Base-by-base conservation (phyloP, 2,329 filamentous ascomycete genomes). In the Penicillium sp. region DNA sequence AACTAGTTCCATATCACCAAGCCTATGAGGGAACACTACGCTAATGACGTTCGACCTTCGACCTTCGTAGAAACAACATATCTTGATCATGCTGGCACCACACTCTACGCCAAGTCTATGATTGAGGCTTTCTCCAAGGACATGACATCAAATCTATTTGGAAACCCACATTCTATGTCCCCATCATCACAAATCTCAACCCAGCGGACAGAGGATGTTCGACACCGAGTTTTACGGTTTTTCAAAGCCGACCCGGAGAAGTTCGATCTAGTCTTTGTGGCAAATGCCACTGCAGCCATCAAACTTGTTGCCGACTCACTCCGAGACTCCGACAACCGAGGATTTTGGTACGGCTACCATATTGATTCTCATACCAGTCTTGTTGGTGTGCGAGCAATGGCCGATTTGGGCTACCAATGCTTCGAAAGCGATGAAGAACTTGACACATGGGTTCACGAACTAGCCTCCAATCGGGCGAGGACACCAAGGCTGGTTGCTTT, bases 61-160 rank as follows among this genome's bases (percentile, higher is more conserved):
- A n/a, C 27, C 1, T 36, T 23, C 44, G 11, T 39, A 90, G 85
- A 76, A 35, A 79, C 78, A 7, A 73, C 81, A 31, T 96, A 95
- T 61, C 80, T 96, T 39, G 90, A 96, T 54, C 89, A 96, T 82
- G 88, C 88, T 0, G 90, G 88, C n/a, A 85, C 86, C n/a, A 90
- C 89, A 0, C 71, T 84, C 1, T 86, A 84, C 57, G 72, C 87
- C 28, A 90, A 84, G 61, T 88, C 85, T 18, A 66, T 92, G 15
- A 80, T 96, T 62, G 83, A 90, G 48, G 72, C 69, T 15, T 95
- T 94, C 64, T 79, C 85, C 6, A 62, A 68, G n/a, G 85, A 92
- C 42, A 82, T 95, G 74, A 81, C 82, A 16, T 71, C 76, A 3
- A 84, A 80, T 52, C 70, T 96, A 0, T 88, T 89, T 51, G 90